Evolutionary conservation across 192 early-diverging fungal species (phyloP), one percentile per base, ranked within the genome.

Genomic region (Kickxella alabastrina): DNA sequence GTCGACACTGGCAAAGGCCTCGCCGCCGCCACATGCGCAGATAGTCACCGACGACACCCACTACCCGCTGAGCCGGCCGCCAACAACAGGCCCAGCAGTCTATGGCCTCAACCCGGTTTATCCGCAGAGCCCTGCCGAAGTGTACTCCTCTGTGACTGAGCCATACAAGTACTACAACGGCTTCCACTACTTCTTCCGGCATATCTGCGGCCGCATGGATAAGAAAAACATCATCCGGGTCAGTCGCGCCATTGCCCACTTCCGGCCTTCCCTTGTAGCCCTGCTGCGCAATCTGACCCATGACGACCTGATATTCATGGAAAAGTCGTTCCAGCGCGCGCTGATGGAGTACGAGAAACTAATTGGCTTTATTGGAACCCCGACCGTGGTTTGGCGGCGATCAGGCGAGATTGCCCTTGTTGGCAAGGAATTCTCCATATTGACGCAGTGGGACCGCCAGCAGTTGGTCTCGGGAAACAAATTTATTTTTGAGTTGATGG

Each of bases 341-440:
- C 65, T 97, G 69, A 63, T 92, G 68, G 94, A 97, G 80, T 95
- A 88, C 52, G 92, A 95, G 62, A 93, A 97, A 59, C 70, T 97
- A n/a, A 93, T 97, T 42, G 86, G 84, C 4, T 95, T 87, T 47
- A 92, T 92, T 17, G 94, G 94, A 34, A 97, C 94, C 21, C 94
- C 94, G 5, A 94, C 92, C 4, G 92, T 95, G 10, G 89, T 97
- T 23, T 97, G 94, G 94, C 86, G 94, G 28, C 82, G 94, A n/a
- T 92, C 91, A 2, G 94, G 94, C 34, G 92, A 97, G 72, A 93
- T 97, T 53, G 89, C 85, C 6, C 66, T 97, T 31, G 94, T 97
- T 6, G 94, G 94, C 43, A 97, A 95, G 63, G 94, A 97, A 62
- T 97, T 97, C 57, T 91, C 89, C 7, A 77, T 97, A 17, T 61